Evolutionary conservation across 352 stramenopile genomes (phyloP).

Genomic region (Globisporangium polare): DNA sequence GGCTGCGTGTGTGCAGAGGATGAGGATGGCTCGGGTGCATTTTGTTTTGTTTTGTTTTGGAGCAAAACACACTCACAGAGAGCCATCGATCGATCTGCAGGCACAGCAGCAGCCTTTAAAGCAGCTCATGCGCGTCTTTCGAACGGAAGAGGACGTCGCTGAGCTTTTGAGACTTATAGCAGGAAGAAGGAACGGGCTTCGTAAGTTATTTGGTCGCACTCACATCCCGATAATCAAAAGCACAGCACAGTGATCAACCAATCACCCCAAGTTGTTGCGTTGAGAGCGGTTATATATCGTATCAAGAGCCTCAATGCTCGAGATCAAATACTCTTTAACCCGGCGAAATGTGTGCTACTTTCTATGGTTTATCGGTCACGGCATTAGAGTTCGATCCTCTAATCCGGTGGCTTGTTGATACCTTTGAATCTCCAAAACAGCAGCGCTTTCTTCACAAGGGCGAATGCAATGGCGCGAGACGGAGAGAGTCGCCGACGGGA

Average conservation of each 20-base stretch:
- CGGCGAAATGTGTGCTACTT: background rate
- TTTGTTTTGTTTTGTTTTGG: background rate
- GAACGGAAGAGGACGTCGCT: background rate
- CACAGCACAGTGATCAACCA: background rate
- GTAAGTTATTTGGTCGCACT: conserved; percentile 11
- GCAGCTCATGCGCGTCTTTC: background rate
- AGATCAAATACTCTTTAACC: background rate
- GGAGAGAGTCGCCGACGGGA: background rate
- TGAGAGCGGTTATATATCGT: background rate
- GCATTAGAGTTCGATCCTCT: background rate
- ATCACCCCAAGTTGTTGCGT: too few species aligned
- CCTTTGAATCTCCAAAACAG: background rate
- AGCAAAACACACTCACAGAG: background rate
- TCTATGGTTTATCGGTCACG: background rate
- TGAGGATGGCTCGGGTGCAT: background rate
- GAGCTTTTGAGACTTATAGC: background rate
- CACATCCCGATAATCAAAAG: background rate
- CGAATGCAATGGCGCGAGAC: conserved; percentile 1
- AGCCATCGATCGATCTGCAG: background rate
- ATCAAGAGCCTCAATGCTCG: background rate
- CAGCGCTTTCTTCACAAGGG: background rate
- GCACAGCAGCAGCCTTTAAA: background rate
- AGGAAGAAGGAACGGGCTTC: background rate
- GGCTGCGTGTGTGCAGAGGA: background rate
- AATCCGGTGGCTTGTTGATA: background rate